Evolutionary conservation across 805 yeast genomes (phyloP).

Genomic region (Kazachstania bromeliacearum): DNA sequence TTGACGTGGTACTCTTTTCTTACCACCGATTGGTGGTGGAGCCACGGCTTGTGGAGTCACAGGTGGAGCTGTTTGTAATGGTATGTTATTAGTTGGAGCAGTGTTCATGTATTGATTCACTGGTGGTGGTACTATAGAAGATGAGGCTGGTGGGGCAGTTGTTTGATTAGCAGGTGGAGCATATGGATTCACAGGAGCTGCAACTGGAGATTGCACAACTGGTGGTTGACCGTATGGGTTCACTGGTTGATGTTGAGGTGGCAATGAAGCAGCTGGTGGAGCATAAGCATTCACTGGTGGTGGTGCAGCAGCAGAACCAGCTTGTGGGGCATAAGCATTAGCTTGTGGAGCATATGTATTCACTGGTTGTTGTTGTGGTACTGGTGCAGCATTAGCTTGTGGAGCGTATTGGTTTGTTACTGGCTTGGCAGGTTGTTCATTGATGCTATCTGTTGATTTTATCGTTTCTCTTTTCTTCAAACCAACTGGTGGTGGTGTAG

Average conservation of each 20-base stretch:
- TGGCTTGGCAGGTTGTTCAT: constrained; percentile 13
- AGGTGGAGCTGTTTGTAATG: constrained; percentile 21
- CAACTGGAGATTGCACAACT: constrained; percentile 17
- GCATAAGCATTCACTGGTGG: constrained; percentile 7
- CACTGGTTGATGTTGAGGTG: no score
- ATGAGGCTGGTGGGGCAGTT: constrained; percentile 10
- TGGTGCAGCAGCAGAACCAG: not conserved
- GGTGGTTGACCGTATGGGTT: constrained; percentile 19
- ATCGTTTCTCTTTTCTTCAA: not conserved
- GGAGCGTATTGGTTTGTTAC: constrained; percentile 35
- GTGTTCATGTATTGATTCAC: constrained; percentile 32
- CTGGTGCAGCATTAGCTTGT: not conserved
- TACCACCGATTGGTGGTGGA: constrained; percentile 27
- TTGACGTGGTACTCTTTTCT: constrained; percentile 15
- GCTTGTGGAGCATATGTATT: constrained; percentile 5
- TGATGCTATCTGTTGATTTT: not conserved
- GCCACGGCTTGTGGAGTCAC: constrained; percentile 4
- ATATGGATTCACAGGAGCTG: constrained; percentile 30
- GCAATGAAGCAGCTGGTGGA: constrained; percentile 2
- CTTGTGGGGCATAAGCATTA: constrained; percentile 1
- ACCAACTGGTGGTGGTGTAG: constrained; percentile 17
- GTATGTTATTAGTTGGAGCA: constrained; percentile 9
- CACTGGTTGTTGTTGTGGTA: constrained; percentile 1
- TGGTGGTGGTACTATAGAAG: constrained; percentile 14
- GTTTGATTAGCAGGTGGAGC: constrained; percentile 21